phyloP scores from a whole-genome alignment of 768 basidiomycete genomes.

The Cystofilobasidium ferigula region DNA sequence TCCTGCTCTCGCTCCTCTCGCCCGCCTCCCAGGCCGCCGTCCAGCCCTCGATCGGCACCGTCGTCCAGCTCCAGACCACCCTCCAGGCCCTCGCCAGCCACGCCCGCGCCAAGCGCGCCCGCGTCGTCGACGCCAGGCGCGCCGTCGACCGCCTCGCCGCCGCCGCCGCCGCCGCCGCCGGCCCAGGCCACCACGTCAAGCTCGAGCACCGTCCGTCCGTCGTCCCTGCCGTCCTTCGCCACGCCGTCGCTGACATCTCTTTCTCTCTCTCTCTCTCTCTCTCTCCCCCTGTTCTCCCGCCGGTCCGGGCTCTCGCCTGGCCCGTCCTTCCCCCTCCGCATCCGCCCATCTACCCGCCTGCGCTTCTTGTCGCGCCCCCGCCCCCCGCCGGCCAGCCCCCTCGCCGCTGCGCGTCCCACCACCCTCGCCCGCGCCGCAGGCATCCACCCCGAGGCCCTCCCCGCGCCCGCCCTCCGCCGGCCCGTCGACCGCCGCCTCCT shows the following conservation, averaged over 20 bases:
- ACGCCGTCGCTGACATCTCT: background rate
- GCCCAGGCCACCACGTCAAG: background rate
- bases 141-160: background rate
- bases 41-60: background rate
- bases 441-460: too few species aligned
- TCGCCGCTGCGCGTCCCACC: too few species aligned
- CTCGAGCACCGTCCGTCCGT: conserved; percentile 6
- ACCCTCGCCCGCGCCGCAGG: too few species aligned
- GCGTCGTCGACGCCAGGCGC: conserved; percentile 3
- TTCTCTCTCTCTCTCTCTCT: background rate
- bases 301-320: too few species aligned
- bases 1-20: background rate
- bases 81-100: background rate
- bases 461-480: too few species aligned
- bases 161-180: background rate
- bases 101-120: background rate
- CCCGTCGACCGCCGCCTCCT: background rate
- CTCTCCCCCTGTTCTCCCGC: too few species aligned
- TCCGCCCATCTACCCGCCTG: too few species aligned
- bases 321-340: too few species aligned
- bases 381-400: too few species aligned
- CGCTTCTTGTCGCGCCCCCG: background rate
- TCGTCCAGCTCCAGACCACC: background rate
- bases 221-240: background rate
- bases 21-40: background rate